Evolutionary conservation across 176 grass and related monocot genomes (phyloP).

Genomic region (Tillandsia leiboldiana): DNA sequence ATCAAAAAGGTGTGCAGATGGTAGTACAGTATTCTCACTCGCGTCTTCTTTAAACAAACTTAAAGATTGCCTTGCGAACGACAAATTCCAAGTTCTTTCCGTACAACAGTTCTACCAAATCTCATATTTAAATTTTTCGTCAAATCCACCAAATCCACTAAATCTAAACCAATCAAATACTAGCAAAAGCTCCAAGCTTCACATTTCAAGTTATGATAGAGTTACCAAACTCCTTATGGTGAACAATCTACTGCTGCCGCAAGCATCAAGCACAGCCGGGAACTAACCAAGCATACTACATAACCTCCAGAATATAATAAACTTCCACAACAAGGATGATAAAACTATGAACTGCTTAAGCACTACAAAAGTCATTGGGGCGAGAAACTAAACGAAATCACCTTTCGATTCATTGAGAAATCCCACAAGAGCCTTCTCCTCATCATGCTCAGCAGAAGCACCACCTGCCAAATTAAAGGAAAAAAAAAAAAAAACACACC

Average conservation of each 20-base stretch:
- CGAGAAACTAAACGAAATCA: slow-evolving; percentile 7
- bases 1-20: not conserved
- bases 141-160: not conserved
- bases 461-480: slow-evolving; percentile 30
- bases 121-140: no score
- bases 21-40: no score
- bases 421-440: slow-evolving; percentile 56
- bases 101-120: no score
- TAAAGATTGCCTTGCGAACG: no score
- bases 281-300: not conserved
- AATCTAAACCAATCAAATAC: not conserved
- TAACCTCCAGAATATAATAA: not conserved
- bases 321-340: not conserved
- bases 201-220: not conserved
- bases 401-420: slow-evolving; percentile 89
- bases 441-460: slow-evolving; percentile 64
- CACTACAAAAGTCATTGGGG: not conserved
- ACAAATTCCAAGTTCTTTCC: no score
- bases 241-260: not conserved
- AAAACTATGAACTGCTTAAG: not conserved
- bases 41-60: no score
- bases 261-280: not conserved
- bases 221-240: not conserved
- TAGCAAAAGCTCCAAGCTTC: not conserved
- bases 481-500: not conserved